Evolutionary conservation across 1,284 basidiomycete species (phyloP), one percentile per base, ranked within the genome.

Genomic region (Fomitopsis palustris): DNA sequence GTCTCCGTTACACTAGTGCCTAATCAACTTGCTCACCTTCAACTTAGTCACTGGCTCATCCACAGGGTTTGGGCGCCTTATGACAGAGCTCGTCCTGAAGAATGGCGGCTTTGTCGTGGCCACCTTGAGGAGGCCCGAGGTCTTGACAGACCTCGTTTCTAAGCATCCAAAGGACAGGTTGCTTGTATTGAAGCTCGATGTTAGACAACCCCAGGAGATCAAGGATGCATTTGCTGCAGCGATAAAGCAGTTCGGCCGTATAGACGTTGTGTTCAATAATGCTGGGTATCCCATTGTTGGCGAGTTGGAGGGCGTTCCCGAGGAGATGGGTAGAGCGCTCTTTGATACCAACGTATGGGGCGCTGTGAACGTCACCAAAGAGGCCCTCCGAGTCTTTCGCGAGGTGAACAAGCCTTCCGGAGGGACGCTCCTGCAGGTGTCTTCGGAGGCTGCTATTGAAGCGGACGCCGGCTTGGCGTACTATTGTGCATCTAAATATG

Each of bases 111-210:
- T 67, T 39, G 73, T 64, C 7, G 66, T 72, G 27, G 70, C 73
- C 4, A 74, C 71, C 0, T 65, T 72, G 5, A 69, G 74, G 14
- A 69, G 60, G 4, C 71, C 71, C 1, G 45, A 65, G 12, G 61
- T 61, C 0, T 66, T 72, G 7, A 55, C 56, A 14, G 61, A 62
- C 25, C 70, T 74, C 27, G 42, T 51, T 27, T 39, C 59, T 5
- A 51, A 61, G 33, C 64, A 67, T 41, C n/a, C 62, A 9, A 12
- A 53, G 1, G 51, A 57, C 25, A 60, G 66, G 21, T 72, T 81
- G 4, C 68, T 80, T 19, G 66, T 75, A 10, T 57, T 76, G 55
- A 66, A 70, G 47, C 58, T 79, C 21, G 79, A 81, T 61, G 76
- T 80, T 52, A 75, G 63, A 56, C 59, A 70, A 2, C 58, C 39